Evolutionary conservation across 1,284 basidiomycete species (phyloP), one percentile per base, ranked within the genome.

Genomic region (Papiliotrema nemorosa): DNA sequence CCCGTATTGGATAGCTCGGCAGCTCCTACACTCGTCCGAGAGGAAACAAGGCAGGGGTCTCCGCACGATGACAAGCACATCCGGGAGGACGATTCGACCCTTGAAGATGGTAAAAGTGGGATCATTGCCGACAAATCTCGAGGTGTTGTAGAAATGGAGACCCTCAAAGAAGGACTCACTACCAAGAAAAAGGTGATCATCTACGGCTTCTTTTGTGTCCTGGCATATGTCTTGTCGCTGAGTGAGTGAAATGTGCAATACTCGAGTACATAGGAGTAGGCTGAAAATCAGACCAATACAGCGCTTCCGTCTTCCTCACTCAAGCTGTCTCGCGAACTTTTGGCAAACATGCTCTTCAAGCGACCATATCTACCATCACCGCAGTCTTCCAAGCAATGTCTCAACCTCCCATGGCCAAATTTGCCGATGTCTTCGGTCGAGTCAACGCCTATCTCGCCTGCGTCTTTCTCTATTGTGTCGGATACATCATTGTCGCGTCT

Each of bases 351-450:
- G 62, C 67, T 20, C 60, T 70, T 3, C 59, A 70, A 33, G 57
- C 72, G 3, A 69, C 71, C 9, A 63, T 74, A 46, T 52, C 47
- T 13, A 62, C 62, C 7, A 54, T 73, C 58, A 67, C 64, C 31
- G 44, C 63, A 14, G 64, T 74, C 48, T 69, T 70, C 53, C 70
- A 63, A 46, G 65, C 67, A 7, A 65, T 71, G 37, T 58, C 63
- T 13, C 70, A 73, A 37, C 69, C 72, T 1, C 72, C 71, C 9
- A 70, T 75, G 53, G 73, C 73, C 27, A 72, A 70, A 48, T 62
- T 73, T 25, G 58, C 66, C 31, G 70, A 74, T 43, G 55, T 60
- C 35, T 63, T 61, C 22, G 73, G 73, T 25, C 65, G 73, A 43
- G 57, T 73, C n/a, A 59, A 70, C 25, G 60, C 68, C 5, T 70